Evolutionary conservation across 768 basidiomycete species (phyloP).

Genomic region (Rossbeevera mucosa): DNA sequence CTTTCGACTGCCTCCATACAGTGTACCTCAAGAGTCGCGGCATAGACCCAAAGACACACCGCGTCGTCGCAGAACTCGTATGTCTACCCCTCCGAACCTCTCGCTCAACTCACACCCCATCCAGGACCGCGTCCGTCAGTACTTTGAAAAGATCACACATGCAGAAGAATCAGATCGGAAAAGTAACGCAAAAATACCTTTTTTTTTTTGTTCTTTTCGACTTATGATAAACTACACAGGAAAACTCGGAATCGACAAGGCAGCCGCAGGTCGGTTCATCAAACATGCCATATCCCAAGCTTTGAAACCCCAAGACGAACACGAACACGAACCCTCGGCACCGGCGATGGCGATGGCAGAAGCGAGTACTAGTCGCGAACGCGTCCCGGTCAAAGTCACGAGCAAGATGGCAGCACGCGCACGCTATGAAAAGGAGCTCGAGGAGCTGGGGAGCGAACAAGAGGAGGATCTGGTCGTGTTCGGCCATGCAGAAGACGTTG

Average conservation of each 20-base stretch:
- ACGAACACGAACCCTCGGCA: conserved; percentile 30
- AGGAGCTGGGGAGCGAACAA: conserved; percentile 40
- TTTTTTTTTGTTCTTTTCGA: no score
- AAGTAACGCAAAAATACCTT: conserved; percentile 8
- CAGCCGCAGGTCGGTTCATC: conserved; percentile 77
- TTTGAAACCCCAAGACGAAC: conserved; percentile 30
- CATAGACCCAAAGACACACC: conserved; percentile 74
- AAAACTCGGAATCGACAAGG: conserved; percentile 61
- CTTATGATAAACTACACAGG: conserved; percentile 29
- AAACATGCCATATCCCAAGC: conserved; percentile 74
- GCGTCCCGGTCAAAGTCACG: conserved; percentile 54
- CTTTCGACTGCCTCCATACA: no score
- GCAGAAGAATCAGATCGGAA: conserved; percentile 66
- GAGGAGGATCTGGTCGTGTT: conserved; percentile 39
- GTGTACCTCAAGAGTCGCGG: conserved; percentile 81
- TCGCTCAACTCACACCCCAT: neutral
- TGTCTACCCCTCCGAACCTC: neutral
- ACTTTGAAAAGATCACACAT: conserved; percentile 77
- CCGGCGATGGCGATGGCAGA: conserved; percentile 2
- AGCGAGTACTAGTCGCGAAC: conserved; percentile 17
- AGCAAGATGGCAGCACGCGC: conserved; percentile 70
- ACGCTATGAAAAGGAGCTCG: conserved; percentile 55
- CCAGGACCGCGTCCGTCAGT: conserved; percentile 70
- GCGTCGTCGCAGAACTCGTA: conserved; percentile 59
- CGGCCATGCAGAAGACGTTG: conserved; percentile 21